Evolutionary conservation across 148 eudicot genomes (phyloP), one percentile per base, ranked within the genome.

Genomic region (Vaccinium darrowii): DNA sequence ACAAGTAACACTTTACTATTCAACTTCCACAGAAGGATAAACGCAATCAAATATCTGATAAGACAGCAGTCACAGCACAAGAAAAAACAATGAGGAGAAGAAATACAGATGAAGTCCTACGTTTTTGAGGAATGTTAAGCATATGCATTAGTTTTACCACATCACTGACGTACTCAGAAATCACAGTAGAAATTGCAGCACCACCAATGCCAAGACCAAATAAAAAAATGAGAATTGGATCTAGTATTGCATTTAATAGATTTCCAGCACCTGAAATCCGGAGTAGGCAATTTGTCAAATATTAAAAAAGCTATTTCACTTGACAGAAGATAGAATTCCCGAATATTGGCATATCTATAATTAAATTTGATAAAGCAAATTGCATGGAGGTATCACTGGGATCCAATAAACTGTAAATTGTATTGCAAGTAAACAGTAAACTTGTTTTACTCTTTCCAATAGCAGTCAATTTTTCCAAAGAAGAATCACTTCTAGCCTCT

Each of bases 111-210:
- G 8, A 65, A 82, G 53, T 52, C 78, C 25, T 6, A 77, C 3
- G 47, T 11, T 50, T 43, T 51, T 30, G 23, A 12, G 18, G 9
- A 84, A 81, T 54, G 47, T 60, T 19, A 12, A 53, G 52, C 69
- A 87, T 67, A 80, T n/a, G 81, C 76, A 83, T 81, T 69, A 84
- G 82, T 87, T 86, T 79, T 91, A 90, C 89, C 89, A 93, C 93
- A 90, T 87, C 89, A 81, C 87, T 87, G 92, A 96, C 99, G 88
- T 96, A 96, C 98, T 96, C 99, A 91, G 99, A 95, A 82, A 90
- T 93, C 88, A 96, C 98, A 63, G 95, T 94, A 54, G 99, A 92
- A 84, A 93, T 92, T 79, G 99, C 99, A 79, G 99, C 99, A 84
- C 99, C 99, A 81, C 91, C 84, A 90, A 93, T 83, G 81, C 99